Evolutionary conservation across 495 filamentous ascomycete genomes (phyloP).

Genomic region (Penicillium simplicissimum): DNA sequence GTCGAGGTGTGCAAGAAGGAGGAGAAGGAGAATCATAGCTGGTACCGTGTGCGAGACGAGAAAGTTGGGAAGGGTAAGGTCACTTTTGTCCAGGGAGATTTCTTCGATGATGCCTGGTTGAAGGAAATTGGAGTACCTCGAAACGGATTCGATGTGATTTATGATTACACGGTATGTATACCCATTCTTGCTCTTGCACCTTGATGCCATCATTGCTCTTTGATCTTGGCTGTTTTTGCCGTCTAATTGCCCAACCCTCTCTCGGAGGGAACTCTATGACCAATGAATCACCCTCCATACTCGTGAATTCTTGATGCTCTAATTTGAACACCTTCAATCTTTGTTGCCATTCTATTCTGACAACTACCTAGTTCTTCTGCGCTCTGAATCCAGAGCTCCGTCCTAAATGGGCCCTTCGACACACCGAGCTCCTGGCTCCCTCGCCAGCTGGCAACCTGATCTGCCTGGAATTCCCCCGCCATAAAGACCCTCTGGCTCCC

Average conservation of each 20-base stretch:
- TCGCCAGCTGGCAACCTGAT: slow-evolving; percentile 60
- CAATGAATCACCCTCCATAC: background rate
- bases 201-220: slow-evolving; percentile 7
- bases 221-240: background rate
- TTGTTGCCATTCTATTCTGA: slow-evolving; percentile 17
- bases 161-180: slow-evolving; percentile 74
- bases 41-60: slow-evolving; percentile 50
- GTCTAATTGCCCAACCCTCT: too few species aligned
- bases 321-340: background rate
- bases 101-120: slow-evolving; percentile 68
- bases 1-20: slow-evolving; percentile 55
- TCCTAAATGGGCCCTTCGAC: slow-evolving; percentile 67
- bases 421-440: slow-evolving; percentile 62
- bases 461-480: slow-evolving; percentile 79
- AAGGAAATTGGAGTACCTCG: slow-evolving; percentile 41
- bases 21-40: slow-evolving; percentile 33
- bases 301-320: background rate
- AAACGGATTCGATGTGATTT: slow-evolving; percentile 72
- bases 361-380: slow-evolving; percentile 66
- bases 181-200: background rate
- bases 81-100: slow-evolving; percentile 67
- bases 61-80: slow-evolving; percentile 52
- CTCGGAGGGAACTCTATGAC: background rate
- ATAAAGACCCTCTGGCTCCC: slow-evolving; percentile 58
- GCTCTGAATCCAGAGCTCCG: slow-evolving; percentile 67